phyloP scores from a whole-genome alignment of 2,329 filamentous ascomycete species.

The Neocucurbitaria cava region DNA sequence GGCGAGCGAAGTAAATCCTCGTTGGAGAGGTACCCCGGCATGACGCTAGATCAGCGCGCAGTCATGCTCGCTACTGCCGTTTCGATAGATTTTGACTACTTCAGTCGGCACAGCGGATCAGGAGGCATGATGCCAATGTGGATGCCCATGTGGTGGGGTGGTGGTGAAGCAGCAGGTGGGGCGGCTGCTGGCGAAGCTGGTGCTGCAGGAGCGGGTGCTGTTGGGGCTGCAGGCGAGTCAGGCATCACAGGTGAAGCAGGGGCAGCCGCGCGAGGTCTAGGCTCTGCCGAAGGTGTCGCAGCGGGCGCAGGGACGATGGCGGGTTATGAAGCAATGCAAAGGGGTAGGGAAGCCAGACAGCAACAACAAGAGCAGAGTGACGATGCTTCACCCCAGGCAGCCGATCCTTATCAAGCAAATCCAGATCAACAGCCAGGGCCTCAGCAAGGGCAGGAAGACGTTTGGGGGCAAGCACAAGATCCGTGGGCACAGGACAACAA shows the following conservation, averaged over 20 bases:
- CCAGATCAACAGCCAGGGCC: conserved; percentile 27
- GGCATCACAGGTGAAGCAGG: conserved; percentile 58
- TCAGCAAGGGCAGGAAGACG: conserved; percentile 28
- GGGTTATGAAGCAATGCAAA: conserved; percentile 69
- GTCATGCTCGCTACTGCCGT: conserved; percentile 72
- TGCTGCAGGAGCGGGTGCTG: conserved; percentile 47
- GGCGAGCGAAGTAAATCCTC: conserved; percentile 29
- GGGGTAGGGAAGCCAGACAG: conserved; percentile 49
- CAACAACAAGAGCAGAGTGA: conserved; percentile 25
- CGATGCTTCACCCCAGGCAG: conserved; percentile 35
- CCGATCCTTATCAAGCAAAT: conserved; percentile 28
- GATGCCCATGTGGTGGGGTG: conserved; percentile 56
- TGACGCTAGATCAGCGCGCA: conserved; percentile 71
- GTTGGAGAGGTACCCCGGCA: conserved; percentile 51
- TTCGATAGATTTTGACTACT: conserved; percentile 72
- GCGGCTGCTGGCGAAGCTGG: conserved; percentile 51
- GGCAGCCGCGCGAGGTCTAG: conserved; percentile 47
- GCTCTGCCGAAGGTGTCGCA: conserved; percentile 53
- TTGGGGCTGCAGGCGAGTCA: conserved; percentile 52
- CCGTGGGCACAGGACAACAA: conserved; percentile 29
- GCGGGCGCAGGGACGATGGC: conserved; percentile 66
- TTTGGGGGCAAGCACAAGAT: conserved; percentile 37
- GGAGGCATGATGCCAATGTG: conserved; percentile 58
- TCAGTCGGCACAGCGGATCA: conserved; percentile 64
- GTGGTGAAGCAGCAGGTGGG: conserved; percentile 41